Evolutionary conservation across 441 rosid genomes (phyloP).

Genomic region (Jatropha podagrica): DNA sequence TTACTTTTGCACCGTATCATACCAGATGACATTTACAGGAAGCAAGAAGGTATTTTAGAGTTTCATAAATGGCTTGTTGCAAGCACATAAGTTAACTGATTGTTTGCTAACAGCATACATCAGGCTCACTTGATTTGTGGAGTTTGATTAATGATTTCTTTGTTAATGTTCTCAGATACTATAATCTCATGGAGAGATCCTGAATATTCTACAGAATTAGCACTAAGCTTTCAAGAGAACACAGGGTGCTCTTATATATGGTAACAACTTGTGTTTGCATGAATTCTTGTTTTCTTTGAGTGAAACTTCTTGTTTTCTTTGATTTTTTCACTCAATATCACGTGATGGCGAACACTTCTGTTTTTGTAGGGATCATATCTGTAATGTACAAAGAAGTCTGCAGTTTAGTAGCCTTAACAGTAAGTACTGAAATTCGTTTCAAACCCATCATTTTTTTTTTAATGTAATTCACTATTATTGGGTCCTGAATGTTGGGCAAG

Average conservation of each 20-base stretch:
- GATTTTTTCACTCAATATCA: conserved; percentile 3
- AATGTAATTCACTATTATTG: not conserved
- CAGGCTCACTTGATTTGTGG: not conserved
- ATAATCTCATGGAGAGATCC: conserved; percentile 99
- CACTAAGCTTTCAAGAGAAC: conserved; percentile 97
- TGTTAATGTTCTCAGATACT: conserved; percentile 57
- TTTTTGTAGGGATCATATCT: conserved; percentile 80
- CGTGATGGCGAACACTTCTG: conserved; percentile 21
- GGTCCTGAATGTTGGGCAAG: not conserved
- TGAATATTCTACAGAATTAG: conserved; percentile 84
- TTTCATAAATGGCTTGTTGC: not conserved
- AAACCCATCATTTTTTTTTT: not conserved
- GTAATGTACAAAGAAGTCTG: conserved; percentile 78
- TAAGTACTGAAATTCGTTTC: conserved; percentile 41
- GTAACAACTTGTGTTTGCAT: conserved; percentile 38
- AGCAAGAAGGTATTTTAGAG: conserved; percentile 84
- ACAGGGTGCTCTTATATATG: conserved; percentile 96
- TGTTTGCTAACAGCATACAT: not conserved
- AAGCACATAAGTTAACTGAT: not conserved
- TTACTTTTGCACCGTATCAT: conserved; percentile 88
- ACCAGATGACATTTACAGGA: conserved; percentile 87
- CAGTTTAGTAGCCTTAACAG: conserved; percentile 81
- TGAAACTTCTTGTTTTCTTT: not conserved
- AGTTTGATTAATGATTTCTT: conserved; percentile 17
- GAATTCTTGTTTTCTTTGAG: conserved; percentile 12